Evolutionary conservation across 2,329 filamentous ascomycete species (phyloP).

Genomic region (Exophiala oligosperma): DNA sequence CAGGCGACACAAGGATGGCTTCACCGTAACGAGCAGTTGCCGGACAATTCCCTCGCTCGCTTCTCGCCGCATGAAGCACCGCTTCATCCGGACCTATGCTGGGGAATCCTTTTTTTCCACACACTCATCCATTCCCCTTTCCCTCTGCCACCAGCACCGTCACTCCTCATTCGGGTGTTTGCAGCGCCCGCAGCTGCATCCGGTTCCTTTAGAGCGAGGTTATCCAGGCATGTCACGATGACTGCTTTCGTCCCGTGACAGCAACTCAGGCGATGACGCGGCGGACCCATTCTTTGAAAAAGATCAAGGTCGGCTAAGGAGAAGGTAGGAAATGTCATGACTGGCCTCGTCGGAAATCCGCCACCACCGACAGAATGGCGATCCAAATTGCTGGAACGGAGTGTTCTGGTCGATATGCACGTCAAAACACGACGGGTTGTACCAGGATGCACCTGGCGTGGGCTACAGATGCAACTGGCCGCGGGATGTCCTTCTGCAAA

Average conservation of each 20-base stretch:
- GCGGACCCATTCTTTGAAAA: no score
- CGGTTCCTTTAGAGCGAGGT: neutral
- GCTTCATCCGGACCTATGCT: slow-evolving; percentile 1
- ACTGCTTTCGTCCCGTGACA: no score
- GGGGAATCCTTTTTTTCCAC: neutral
- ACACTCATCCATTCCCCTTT: neutral
- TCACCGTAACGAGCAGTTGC: neutral
- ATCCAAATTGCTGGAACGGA: slow-evolving; percentile 12
- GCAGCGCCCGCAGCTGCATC: slow-evolving; percentile 5
- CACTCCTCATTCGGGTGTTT: slow-evolving; percentile 12
- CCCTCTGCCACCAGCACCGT: neutral
- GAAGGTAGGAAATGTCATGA: neutral
- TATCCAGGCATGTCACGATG: no score
- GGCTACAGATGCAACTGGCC: slow-evolving; percentile 1
- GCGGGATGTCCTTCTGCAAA: neutral
- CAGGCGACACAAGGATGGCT: slow-evolving; percentile 5
- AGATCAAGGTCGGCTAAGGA: no score
- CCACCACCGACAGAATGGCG: neutral
- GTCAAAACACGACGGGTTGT: slow-evolving; percentile 2
- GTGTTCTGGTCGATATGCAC: slow-evolving; percentile 9
- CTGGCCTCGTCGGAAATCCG: neutral
- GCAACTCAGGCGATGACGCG: no score
- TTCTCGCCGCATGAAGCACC: slow-evolving; percentile 1
- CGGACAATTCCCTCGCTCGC: neutral
- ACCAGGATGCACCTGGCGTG: slow-evolving; percentile 5